A percentile compares a stretch with the other conserved stretches of the same genome.
Evolutionary conservation across 345 rosid species (phyloP).

Genomic region (Salix udensis): DNA sequence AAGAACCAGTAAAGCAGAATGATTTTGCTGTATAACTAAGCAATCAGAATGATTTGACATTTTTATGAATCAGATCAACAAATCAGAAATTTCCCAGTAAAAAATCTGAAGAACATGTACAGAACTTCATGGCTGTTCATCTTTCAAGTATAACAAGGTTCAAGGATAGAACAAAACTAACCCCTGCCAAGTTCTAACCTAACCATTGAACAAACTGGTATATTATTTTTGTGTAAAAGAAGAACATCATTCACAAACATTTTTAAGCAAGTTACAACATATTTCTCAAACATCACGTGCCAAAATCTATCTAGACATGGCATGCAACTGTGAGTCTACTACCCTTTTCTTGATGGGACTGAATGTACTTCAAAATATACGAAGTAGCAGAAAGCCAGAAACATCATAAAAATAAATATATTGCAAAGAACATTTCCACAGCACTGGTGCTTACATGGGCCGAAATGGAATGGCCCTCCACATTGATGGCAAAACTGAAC

Average conservation of each 20-base stretch:
- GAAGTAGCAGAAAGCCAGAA: not conserved
- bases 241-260: not conserved
- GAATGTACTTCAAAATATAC: not conserved
- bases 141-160: too few species aligned
- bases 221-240: not conserved
- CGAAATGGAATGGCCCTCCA: conserved; percentile 23
- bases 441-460: conserved; percentile 16
- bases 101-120: too few species aligned
- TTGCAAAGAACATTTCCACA: conserved; percentile 10
- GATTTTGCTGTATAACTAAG: too few species aligned
- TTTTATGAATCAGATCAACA: too few species aligned
- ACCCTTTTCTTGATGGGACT: not conserved
- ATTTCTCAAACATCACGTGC: not conserved
- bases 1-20: too few species aligned
- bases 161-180: too few species aligned
- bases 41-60: too few species aligned
- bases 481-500: conserved; percentile 26
- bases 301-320: too few species aligned
- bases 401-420: not conserved
- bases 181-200: not conserved
- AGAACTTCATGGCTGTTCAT: too few species aligned
- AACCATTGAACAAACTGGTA: not conserved
- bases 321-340: not conserved
- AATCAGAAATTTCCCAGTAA: too few species aligned
- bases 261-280: not conserved